Base-by-base conservation (phyloP, 331 rosid species). In the Pyrus hybrid region DNA sequence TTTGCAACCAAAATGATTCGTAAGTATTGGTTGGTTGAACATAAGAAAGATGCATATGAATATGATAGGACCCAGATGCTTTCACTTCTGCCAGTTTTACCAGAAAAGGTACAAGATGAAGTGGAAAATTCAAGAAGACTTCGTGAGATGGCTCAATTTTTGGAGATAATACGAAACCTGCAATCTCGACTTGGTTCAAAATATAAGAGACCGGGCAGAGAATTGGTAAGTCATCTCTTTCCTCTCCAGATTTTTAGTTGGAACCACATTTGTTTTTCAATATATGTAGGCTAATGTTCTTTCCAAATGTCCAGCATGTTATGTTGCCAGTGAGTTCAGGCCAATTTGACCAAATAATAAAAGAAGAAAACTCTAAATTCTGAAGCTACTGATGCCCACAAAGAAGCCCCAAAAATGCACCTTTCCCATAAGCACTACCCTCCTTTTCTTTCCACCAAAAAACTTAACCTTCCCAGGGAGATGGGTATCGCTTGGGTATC, bases 1-100 rank as follows among this genome's bases (percentile, higher is more conserved):
- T 94, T 94, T 79, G 93, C 93, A 16, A 90, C 93, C 69, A 94
- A 82, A 85, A 94, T 91, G 96, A 88, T 94, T 73, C 95, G 90
- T 67, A 87, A 81, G 77, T 90, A 88, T 85, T 97, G 97, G 81
- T 75, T 91, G 79, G 80, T 82, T 62, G 91, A 85, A 69, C 87
- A 83, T 58, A 82, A 80, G 83, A 83, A 73, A 49, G 78, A 86
- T 78, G 83, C 79, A 57, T 65, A 61, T 79, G 49, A 68, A 23
- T 81, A 85, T 81, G 81, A 78, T 61, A 70, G 62, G 81, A 79
- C 71, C 5, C 68, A 72, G 67, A 68, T 85, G 77, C 96, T 84
- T 76, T 74, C 87, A 66, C 89, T 90, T 86, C 91, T 86, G 56
- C 88, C 92, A 32, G 80, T 80, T 80, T 79, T 83, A 67, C 83